Evolutionary conservation across 108 stramenopile genomes (phyloP).

Genomic region (Skeletonema marinoi): DNA sequence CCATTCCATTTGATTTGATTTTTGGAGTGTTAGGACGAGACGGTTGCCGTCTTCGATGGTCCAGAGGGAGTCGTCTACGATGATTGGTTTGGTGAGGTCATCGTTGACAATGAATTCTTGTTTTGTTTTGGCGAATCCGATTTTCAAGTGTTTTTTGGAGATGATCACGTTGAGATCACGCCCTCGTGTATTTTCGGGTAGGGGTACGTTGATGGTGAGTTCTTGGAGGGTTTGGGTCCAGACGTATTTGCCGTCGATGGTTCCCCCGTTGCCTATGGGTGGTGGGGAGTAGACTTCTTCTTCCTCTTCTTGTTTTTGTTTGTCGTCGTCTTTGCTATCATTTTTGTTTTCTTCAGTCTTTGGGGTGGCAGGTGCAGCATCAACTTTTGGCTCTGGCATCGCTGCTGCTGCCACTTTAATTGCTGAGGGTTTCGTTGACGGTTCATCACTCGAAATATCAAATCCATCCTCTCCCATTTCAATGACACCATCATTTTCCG

Average conservation of each 20-base stretch:
- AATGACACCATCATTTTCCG: constrained; percentile 69
- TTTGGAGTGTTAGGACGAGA: constrained; percentile 83
- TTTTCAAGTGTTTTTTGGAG: constrained; percentile 76
- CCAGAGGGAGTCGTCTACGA: constrained; percentile 99
- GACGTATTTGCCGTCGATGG: constrained; percentile 84
- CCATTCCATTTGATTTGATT: constrained; percentile 98
- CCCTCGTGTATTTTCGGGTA: constrained; percentile 89
- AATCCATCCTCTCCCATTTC: constrained; percentile 75
- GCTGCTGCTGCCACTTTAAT: constrained; percentile 6
- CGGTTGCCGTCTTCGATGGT: constrained; percentile 95
- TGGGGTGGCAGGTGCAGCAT: not conserved
- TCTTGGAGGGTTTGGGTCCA: constrained; percentile 99
- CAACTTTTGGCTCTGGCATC: not conserved
- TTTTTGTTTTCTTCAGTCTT: constrained; percentile 9
- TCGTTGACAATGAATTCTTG: constrained; percentile 78
- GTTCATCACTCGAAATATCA: constrained; percentile 52
- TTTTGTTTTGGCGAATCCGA: constrained; percentile 66
- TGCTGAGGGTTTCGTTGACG: constrained; percentile 13
- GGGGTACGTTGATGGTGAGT: constrained; percentile 82
- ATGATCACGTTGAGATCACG: constrained; percentile 89
- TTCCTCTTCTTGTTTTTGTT: constrained; percentile 54
- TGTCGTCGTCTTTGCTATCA: constrained; percentile 10
- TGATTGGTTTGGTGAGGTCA: constrained; percentile 84
- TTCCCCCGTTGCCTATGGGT: constrained; percentile 95
- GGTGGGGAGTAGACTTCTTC: constrained; percentile 71